These are phyloP conservation scores for Alternaria sp. DNA, from an alignment of 2,329 filamentous ascomycete species.

Conservation along the genomic window DNA sequence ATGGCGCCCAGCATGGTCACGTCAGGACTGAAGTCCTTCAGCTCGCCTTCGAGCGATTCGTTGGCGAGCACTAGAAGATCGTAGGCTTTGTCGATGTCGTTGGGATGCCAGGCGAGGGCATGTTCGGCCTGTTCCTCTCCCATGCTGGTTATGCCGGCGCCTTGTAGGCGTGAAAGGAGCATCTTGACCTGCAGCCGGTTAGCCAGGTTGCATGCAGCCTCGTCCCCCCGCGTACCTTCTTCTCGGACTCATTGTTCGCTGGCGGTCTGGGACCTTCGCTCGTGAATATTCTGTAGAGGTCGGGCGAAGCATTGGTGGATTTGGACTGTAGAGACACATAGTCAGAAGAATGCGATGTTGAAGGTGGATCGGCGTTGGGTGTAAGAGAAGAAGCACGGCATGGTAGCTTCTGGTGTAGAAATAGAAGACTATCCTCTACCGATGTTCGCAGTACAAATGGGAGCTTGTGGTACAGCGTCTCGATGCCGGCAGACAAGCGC, in stretches of 20 bases:
- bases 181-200: conserved; percentile 55
- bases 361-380: conserved; percentile 13
- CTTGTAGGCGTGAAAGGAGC: conserved; percentile 59
- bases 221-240: conserved; percentile 49
- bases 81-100: conserved; percentile 75
- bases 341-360: conserved; percentile 34
- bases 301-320: conserved; percentile 28
- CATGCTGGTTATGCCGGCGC: conserved; percentile 62
- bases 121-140: conserved; percentile 68
- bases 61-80: conserved; percentile 79
- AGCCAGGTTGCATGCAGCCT: background rate
- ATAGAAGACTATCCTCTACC: conserved; percentile 24
- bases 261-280: conserved; percentile 59
- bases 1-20: conserved; percentile 81
- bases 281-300: conserved; percentile 71
- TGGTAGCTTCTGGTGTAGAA: conserved; percentile 24
- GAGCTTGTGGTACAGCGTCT: conserved; percentile 30
- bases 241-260: conserved; percentile 62
- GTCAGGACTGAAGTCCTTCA: conserved; percentile 75
- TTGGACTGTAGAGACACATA: conserved; percentile 32
- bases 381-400: conserved; percentile 17
- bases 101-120: conserved; percentile 68
- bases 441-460: conserved; percentile 25
- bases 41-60: conserved; percentile 78
- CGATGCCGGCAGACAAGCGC: conserved; percentile 25